Evolutionary conservation across 179 eudicot genomes (phyloP), one percentile per base, ranked within the genome.

Genomic region (Silene noctiflora): DNA sequence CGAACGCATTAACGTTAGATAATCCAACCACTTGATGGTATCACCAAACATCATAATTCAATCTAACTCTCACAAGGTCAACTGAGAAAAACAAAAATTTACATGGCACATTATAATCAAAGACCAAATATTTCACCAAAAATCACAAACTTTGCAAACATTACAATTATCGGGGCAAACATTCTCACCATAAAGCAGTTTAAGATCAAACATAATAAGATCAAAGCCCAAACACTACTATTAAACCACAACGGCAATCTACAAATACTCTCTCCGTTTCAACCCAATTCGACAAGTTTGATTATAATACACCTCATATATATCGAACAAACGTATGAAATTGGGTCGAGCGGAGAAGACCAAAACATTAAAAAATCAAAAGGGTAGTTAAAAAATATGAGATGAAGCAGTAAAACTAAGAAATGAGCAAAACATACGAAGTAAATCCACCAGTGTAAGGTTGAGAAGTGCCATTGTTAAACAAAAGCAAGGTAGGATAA

Each of bases 361-460:
- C 73, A 48, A 48, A 46, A 14, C 20, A 21, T 61, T 10, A 21
- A 39, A 39, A 39, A 39, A 39, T 2, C 27, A 61, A 17, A 61
- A 61, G 24, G 31, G 27, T 3, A 61, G 16, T 39, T 39, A 39
- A 39, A 39, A 39, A 39, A 39, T 39, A 11, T 8, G 11, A 39
- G 46, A 39, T 39, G 7, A 22, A 22, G 3, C 65, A 61, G 20
- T 8, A 60, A 0, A 59, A 60, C 6, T 11, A 21, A 21, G 10
- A 60, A 61, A 20, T 0, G 24, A 22, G 13, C 1, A 9, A 72
- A 59, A 27, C 98, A 82, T 85, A 94, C 97, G 88, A 79, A 13
- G 94, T 81, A 76, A 90, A 92, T 76, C 98, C 98, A 74, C 97
- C 97, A 58, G 91, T 80, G 67, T 89, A 94, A 82, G 87, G 72